phyloP scores from a whole-genome alignment of 306 rosid genomes.

The Acacia melanoxylon region DNA sequence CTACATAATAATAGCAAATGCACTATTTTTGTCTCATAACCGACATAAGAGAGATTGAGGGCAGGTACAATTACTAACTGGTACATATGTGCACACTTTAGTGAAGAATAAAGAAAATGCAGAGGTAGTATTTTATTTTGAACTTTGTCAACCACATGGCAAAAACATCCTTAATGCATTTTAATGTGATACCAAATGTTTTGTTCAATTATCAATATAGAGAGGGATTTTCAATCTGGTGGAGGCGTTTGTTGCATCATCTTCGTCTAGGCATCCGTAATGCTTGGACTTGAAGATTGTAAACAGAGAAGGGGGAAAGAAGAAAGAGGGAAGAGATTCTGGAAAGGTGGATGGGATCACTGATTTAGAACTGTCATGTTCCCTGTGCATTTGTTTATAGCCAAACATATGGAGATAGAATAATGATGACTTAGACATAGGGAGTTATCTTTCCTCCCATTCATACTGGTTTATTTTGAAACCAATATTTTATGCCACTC shows the following conservation, averaged over 20 bases:
- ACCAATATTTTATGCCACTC: slow-evolving; percentile 1
- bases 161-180: too few species aligned
- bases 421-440: not conserved
- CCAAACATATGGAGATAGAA: not conserved
- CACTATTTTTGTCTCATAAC: not conserved
- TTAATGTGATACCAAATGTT: too few species aligned
- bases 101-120: not conserved
- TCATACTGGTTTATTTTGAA: not conserved
- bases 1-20: not conserved
- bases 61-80: not conserved
- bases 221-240: too few species aligned
- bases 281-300: not conserved
- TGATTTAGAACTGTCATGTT: not conserved
- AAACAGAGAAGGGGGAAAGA: too few species aligned
- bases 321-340: not conserved
- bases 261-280: not conserved
- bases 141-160: too few species aligned
- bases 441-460: not conserved
- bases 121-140: not conserved
- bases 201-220: too few species aligned
- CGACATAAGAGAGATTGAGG: not conserved
- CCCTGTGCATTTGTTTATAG: not conserved
- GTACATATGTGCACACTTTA: not conserved
- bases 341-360: not conserved
- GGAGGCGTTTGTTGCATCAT: too few species aligned